These are phyloP conservation scores for Quercus lobata DNA, from an alignment of 331 rosid species.

Conservation along the genomic window DNA sequence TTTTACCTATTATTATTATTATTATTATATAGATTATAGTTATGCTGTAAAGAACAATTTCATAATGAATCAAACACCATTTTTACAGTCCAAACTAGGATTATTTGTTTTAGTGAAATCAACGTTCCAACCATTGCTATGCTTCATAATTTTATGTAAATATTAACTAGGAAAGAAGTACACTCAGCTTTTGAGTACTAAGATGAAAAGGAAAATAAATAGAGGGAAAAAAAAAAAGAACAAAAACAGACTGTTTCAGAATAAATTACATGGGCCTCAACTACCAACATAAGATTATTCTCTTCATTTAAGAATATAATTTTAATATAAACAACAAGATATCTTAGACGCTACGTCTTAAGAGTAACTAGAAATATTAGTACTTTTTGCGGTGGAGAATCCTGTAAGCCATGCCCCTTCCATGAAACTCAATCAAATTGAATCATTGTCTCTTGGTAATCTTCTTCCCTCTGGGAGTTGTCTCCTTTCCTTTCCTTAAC, in stretches of 20 bases:
- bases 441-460: neutral
- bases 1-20: too few species aligned
- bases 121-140: neutral
- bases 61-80: neutral
- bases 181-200: neutral
- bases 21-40: too few species aligned
- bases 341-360: neutral
- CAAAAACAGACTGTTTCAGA: neutral
- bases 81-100: neutral
- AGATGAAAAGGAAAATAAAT: neutral
- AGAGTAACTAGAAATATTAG: neutral
- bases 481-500: neutral
- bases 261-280: neutral
- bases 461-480: neutral
- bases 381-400: neutral
- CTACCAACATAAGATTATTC: neutral
- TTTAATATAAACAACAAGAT: neutral
- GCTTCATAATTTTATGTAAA: neutral
- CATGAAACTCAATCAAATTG: neutral
- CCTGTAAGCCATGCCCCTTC: neutral
- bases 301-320: neutral
- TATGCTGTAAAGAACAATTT: too few species aligned
- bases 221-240: too few species aligned
- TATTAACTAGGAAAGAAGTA: neutral
- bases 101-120: neutral